phyloP scores from a whole-genome alignment of 2,329 filamentous ascomycete genomes.

The Chaetomium strumarium region DNA sequence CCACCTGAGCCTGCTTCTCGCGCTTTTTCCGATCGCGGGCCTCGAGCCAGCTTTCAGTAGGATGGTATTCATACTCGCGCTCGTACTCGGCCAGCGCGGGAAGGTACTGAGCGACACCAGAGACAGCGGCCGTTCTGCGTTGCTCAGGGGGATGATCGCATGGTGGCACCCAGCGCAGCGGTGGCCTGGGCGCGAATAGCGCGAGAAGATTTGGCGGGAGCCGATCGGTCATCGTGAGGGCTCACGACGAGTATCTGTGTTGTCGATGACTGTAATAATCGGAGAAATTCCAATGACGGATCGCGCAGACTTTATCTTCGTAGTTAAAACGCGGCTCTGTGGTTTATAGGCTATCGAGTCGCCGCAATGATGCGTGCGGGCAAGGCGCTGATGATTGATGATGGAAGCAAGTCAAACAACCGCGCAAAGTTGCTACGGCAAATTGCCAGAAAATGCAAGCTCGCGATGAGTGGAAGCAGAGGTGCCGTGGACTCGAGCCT shows the following conservation, averaged over 20 bases:
- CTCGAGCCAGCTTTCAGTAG: conserved; percentile 92
- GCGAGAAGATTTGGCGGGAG: conserved; percentile 86
- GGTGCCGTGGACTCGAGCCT: background rate
- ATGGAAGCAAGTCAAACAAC: too few relatives aligned
- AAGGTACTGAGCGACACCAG: conserved; percentile 69
- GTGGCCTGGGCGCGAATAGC: conserved; percentile 91
- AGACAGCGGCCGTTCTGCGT: conserved; percentile 66
- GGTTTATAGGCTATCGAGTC: too few relatives aligned
- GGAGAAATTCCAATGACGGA: too few relatives aligned
- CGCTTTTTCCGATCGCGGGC: conserved; percentile 73
- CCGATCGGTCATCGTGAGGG: conserved; percentile 79
- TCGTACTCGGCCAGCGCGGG: conserved; percentile 70
- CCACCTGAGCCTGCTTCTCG: conserved; percentile 67
- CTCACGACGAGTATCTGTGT: background rate
- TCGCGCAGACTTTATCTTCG: too few relatives aligned
- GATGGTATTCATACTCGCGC: conserved; percentile 66
- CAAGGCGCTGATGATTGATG: too few relatives aligned
- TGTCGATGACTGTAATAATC: background rate
- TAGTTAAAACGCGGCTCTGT: too few relatives aligned
- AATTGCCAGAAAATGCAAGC: background rate
- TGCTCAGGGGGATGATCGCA: conserved; percentile 78
- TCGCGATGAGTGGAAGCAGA: background rate
- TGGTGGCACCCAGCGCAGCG: conserved; percentile 81
- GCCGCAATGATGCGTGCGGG: too few relatives aligned
- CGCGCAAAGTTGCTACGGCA: too few relatives aligned